These are phyloP conservation scores for Epichloe gansuensis DNA, from an alignment of 2,329 filamentous ascomycete species.

Conservation along the genomic window DNA sequence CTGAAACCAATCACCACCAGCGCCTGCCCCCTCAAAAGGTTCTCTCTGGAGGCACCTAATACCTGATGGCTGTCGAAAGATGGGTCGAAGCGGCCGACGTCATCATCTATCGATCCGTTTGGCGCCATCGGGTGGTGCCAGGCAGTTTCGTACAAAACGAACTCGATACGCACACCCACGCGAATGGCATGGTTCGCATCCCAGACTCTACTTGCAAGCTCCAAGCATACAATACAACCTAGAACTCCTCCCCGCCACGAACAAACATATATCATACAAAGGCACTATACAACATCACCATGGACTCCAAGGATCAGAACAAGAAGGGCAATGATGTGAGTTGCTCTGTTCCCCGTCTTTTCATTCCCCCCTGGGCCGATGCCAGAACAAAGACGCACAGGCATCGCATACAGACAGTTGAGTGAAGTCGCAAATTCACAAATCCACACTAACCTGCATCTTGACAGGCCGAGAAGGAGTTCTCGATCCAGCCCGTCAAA, in stretches of 20 bases:
- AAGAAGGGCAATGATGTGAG: slow-evolving; percentile 9
- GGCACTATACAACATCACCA: slow-evolving; percentile 2
- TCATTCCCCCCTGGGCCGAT: not conserved
- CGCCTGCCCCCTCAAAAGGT: not conserved
- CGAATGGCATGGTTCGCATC: not conserved
- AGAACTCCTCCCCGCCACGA: not conserved
- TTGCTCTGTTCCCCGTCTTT: not conserved
- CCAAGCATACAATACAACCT: not conserved
- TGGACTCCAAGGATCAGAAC: slow-evolving; percentile 12
- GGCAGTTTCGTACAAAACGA: not conserved
- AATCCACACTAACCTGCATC: not conserved
- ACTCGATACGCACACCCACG: not conserved
- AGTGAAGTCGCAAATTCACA: not conserved
- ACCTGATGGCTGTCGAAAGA: not conserved
- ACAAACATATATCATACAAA: not conserved
- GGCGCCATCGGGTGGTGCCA: not conserved
- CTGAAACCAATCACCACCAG: not conserved
- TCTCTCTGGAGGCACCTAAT: not conserved
- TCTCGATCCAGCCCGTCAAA: slow-evolving; percentile 33
- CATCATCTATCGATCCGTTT: slow-evolving; percentile 4
- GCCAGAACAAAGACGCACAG: not conserved
- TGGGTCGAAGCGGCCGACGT: slow-evolving; percentile 1
- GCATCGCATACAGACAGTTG: not conserved
- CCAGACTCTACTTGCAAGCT: no score
- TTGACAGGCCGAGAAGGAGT: slow-evolving; percentile 28